A percentile compares a stretch with the other conserved stretches of the same genome.
These are phyloP conservation scores for Asclepias syriaca DNA, from an alignment of 257 asterid species.

Conservation along the genomic window DNA sequence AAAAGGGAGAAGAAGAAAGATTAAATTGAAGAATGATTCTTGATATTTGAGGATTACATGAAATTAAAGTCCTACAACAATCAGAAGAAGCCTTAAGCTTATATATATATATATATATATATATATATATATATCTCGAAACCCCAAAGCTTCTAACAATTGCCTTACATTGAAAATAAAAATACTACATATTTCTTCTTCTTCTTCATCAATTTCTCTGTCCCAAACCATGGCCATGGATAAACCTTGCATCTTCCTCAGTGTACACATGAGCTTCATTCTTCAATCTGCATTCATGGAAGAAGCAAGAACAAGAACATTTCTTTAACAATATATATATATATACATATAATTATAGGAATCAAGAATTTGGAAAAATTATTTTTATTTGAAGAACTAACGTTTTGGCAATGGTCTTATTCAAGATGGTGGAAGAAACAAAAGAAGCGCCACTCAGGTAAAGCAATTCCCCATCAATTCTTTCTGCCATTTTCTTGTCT, in stretches of 20 bases:
- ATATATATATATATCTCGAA: not conserved
- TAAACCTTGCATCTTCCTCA: conserved; percentile 91
- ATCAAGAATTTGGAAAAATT: no score
- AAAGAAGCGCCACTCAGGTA: conserved; percentile 86
- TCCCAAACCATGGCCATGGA: conserved; percentile 86
- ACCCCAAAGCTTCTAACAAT: conserved; percentile 32
- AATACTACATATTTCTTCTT: conserved; percentile 7
- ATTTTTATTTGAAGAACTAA: conserved; percentile 13
- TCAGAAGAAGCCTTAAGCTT: conserved; percentile 27
- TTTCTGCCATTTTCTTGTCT: conserved; percentile 80
- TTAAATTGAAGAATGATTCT: conserved; percentile 27
- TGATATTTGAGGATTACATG: conserved; percentile 34
- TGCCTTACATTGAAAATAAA: not conserved
- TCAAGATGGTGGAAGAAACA: conserved; percentile 80
- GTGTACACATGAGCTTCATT: conserved; percentile 90
- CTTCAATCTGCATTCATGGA: conserved; percentile 46
- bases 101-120: conserved; percentile 6
- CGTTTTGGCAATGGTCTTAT: conserved; percentile 88
- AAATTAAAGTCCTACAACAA: conserved; percentile 25
- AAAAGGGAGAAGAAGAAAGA: conserved; percentile 5
- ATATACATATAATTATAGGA: not conserved
- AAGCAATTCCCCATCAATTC: conserved; percentile 74
- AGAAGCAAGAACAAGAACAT: not conserved
- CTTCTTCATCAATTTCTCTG: conserved; percentile 37
- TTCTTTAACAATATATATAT: no score